These are phyloP conservation scores for Diplodia mutila DNA, from an alignment of 2,329 filamentous ascomycete genomes.

Conservation along the genomic window DNA sequence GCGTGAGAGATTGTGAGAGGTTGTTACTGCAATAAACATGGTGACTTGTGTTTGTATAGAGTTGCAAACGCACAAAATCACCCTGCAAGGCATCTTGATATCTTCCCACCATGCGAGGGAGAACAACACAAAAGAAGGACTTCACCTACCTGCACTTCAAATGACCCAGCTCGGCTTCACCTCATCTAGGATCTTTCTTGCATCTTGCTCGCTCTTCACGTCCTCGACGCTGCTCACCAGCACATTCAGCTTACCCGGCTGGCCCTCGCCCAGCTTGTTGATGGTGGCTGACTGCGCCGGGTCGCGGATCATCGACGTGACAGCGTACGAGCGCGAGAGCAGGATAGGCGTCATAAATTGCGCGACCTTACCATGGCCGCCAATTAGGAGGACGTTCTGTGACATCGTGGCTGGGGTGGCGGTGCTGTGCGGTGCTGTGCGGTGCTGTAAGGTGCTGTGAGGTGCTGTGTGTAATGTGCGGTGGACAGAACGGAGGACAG, in stretches of 20 bases:
- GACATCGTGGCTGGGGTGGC: slow-evolving; percentile 33
- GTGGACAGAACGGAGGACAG: background rate
- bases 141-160: slow-evolving; percentile 66
- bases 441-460: no score
- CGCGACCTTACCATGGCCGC: slow-evolving; percentile 80
- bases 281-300: slow-evolving; percentile 69
- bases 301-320: slow-evolving; percentile 77
- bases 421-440: background rate
- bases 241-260: slow-evolving; percentile 68
- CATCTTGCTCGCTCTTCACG: slow-evolving; percentile 65
- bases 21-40: background rate
- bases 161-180: slow-evolving; percentile 68
- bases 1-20: background rate
- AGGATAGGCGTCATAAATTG: slow-evolving; percentile 76
- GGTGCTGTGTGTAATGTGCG: background rate
- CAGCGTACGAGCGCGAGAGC: slow-evolving; percentile 72
- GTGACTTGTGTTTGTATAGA: no score
- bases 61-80: background rate
- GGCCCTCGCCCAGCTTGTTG: slow-evolving; percentile 61
- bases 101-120: background rate
- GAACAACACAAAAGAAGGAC: background rate
- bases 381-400: slow-evolving; percentile 67
- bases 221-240: slow-evolving; percentile 74
- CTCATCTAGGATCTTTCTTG: slow-evolving; percentile 63
- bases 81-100: background rate